phyloP scores from a whole-genome alignment of 208 protist genomes.

The Trypanosoma cruzi region DNA sequence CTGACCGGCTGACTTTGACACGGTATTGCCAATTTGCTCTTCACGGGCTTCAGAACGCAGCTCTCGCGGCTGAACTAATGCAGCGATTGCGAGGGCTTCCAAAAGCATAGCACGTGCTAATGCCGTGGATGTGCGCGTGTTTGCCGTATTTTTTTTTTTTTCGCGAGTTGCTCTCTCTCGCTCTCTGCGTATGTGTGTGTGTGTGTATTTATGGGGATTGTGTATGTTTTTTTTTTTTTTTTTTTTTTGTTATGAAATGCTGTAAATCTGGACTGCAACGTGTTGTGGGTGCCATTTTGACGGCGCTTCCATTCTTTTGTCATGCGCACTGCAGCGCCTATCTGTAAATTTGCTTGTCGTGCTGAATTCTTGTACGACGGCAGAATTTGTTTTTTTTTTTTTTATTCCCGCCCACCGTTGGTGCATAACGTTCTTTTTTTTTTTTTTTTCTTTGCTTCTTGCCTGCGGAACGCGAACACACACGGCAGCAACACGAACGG shows the following conservation, averaged over 20 bases:
- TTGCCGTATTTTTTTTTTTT: conserved; percentile 1
- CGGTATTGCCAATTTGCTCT: conserved; percentile 74
- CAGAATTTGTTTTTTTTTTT: too few species aligned
- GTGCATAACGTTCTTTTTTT: too few species aligned
- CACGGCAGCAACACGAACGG: too few species aligned
- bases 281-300: too few species aligned
- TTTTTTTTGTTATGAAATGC: conserved; percentile 30
- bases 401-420: too few species aligned
- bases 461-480: too few species aligned
- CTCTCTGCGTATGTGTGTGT: background rate
- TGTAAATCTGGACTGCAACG: too few species aligned
- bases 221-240: conserved; percentile 40
- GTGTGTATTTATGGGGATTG: conserved; percentile 20
- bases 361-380: too few species aligned
- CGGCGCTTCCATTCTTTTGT: too few species aligned
- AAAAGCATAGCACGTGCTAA: conserved; percentile 8
- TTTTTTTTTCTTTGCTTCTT: too few species aligned
- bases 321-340: too few species aligned
- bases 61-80: conserved; percentile 41
- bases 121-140: background rate
- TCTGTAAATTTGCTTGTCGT: too few species aligned
- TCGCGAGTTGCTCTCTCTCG: background rate
- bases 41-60: conserved; percentile 52
- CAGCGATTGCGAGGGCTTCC: conserved; percentile 17
- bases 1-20: conserved; percentile 42